A percentile compares a stretch with the other conserved stretches of the same genome.
These are phyloP conservation scores for Arthromyces matolae DNA, from an alignment of 768 basidiomycete genomes.

Conservation along the genomic window DNA sequence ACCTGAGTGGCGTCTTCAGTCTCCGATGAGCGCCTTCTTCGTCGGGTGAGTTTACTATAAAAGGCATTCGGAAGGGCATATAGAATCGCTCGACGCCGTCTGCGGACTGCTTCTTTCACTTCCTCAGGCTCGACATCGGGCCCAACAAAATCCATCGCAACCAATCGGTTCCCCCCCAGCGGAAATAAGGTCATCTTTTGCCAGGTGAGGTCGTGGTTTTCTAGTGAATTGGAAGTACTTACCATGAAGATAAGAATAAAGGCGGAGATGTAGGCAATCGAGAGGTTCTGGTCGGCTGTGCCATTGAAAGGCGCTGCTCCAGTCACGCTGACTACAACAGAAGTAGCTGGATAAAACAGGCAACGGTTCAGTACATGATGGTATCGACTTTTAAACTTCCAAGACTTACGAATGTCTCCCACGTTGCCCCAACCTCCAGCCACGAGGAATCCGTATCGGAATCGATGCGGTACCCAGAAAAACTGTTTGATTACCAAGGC, in stretches of 20 bases:
- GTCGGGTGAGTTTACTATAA: conserved; percentile 1
- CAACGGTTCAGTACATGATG: no score
- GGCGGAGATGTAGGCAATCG: conserved; percentile 63
- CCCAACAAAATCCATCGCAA: conserved; percentile 62
- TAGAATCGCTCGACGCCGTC: conserved; percentile 29
- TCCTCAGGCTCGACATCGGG: conserved; percentile 60
- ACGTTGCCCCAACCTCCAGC: conserved; percentile 70
- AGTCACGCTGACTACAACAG: conserved; percentile 62
- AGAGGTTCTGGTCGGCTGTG: conserved; percentile 50
- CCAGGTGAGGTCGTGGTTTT: not conserved
- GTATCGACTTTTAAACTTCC: not conserved
- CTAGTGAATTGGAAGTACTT: conserved; percentile 13
- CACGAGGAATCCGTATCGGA: conserved; percentile 65
- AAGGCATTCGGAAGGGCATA: conserved; percentile 18
- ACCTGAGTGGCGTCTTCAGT: not conserved
- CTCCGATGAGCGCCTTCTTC: not conserved
- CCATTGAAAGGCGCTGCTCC: conserved; percentile 61
- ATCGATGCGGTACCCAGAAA: conserved; percentile 78
- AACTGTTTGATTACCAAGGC: conserved; percentile 55
- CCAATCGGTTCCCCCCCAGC: conserved; percentile 48
- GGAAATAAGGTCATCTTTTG: conserved; percentile 62
- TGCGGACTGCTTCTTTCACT: conserved; percentile 41
- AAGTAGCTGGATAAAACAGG: conserved; percentile 43
- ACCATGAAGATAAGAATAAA: conserved; percentile 62
- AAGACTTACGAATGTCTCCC: conserved; percentile 62